These are phyloP conservation scores for Pseudogymnoascus pannorum DNA, from an alignment of 2,329 filamentous ascomycete genomes.

Conservation along the genomic window DNA sequence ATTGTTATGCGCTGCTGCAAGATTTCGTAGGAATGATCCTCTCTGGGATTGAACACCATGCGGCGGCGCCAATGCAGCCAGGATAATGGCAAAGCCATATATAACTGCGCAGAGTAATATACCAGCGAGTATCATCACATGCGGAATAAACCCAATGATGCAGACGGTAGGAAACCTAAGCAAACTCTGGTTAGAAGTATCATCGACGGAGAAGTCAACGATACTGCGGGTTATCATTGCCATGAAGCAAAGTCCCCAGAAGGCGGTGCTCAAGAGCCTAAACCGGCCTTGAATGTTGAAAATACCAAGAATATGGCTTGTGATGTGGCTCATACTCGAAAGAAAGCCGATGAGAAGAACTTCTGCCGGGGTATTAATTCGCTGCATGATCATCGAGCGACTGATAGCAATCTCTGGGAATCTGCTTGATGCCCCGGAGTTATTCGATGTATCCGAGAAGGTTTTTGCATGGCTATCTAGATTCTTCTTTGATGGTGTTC, in stretches of 20 bases:
- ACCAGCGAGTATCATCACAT: constrained; percentile 76
- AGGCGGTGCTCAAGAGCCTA: constrained; percentile 76
- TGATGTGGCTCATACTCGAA: constrained; percentile 83
- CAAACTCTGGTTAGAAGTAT: constrained; percentile 56
- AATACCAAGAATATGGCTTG: constrained; percentile 74
- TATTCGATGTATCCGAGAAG: constrained; percentile 11
- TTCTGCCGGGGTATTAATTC: constrained; percentile 84
- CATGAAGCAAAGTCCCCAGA: constrained; percentile 92
- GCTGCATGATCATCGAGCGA: constrained; percentile 62
- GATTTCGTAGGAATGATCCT: constrained; percentile 48
- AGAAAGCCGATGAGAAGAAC: constrained; percentile 79
- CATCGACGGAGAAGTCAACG: constrained; percentile 51
- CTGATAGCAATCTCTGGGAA: constrained; percentile 43
- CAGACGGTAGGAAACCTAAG: constrained; percentile 89
- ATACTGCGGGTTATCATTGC: constrained; percentile 73
- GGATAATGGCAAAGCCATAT: constrained; percentile 66
- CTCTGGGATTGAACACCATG: constrained; percentile 24
- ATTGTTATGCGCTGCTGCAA: constrained; percentile 70
- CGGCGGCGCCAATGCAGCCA: constrained; percentile 59
- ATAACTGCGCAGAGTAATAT: constrained; percentile 70
- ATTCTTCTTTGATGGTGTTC: constrained; percentile 16
- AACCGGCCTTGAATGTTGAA: constrained; percentile 71
- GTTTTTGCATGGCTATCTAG: background rate
- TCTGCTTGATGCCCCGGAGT: constrained; percentile 22
- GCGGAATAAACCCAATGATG: constrained; percentile 89